These are phyloP conservation scores for Avena atlantica DNA, from an alignment of 176 grass and related monocot genomes.

Conservation along the genomic window DNA sequence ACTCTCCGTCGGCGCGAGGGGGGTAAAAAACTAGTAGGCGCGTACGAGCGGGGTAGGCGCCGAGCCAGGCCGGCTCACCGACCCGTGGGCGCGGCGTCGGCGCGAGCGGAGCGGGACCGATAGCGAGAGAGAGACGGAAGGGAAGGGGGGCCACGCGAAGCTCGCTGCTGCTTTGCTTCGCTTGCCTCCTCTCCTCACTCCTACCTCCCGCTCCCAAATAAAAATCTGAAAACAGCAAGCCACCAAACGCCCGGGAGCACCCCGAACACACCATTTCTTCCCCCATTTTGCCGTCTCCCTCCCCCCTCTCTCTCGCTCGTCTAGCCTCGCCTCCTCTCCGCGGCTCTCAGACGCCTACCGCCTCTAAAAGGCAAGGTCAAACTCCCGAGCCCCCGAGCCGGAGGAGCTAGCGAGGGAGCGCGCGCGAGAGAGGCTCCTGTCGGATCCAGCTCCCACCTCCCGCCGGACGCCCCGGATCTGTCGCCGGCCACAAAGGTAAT, in stretches of 20 bases:
- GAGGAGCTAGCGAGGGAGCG: neutral
- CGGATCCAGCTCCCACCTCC: conserved; percentile 39
- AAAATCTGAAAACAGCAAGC: conserved; percentile 57
- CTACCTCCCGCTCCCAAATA: neutral
- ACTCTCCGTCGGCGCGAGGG: neutral
- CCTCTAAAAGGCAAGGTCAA: neutral
- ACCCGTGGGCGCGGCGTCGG: conserved; percentile 5
- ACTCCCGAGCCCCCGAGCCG: neutral
- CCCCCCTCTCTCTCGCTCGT: neutral
- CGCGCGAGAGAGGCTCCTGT: neutral
- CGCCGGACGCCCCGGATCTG: conserved; percentile 37
- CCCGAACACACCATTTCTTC: neutral
- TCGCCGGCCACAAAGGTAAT: conserved; percentile 42
- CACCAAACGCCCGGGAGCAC: conserved; percentile 35
- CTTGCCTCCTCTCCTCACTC: neutral
- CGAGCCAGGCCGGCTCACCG: neutral
- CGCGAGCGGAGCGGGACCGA: neutral
- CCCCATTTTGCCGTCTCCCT: neutral
- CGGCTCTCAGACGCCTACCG: neutral
- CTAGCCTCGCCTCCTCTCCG: neutral
- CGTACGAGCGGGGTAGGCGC: neutral
- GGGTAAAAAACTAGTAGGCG: neutral
- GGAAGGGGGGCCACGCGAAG: conserved; percentile 42
- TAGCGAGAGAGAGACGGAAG: neutral
- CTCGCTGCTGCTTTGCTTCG: neutral